Evolutionary conservation across 768 basidiomycete species (phyloP).

Genomic region (Boletus reticuloceps): DNA sequence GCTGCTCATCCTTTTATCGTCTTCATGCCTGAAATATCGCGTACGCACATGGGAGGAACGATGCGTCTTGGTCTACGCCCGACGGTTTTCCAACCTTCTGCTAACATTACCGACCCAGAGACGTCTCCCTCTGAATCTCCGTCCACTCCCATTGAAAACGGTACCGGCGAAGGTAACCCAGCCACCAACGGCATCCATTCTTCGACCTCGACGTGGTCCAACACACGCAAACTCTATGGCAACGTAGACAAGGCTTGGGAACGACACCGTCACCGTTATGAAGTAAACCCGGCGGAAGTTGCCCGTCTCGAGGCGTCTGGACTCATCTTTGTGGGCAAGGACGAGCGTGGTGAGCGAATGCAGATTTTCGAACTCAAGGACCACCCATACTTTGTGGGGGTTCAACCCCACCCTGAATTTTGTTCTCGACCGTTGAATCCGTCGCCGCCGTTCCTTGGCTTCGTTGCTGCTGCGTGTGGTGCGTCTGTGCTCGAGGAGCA

Average conservation of each 20-base stretch:
- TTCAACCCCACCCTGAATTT: conserved; percentile 98
- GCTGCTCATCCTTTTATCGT: conserved; percentile 75
- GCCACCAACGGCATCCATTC: conserved; percentile 7
- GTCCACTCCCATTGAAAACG: conserved; percentile 4
- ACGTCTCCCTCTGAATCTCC: conserved; percentile 10
- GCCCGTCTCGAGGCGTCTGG: conserved; percentile 67
- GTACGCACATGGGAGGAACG: conserved; percentile 98
- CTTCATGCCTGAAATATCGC: conserved; percentile 99
- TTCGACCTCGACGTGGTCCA: conserved; percentile 66
- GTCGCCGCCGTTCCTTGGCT: conserved; percentile 94
- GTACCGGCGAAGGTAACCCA: background rate
- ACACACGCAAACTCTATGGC: conserved; percentile 78
- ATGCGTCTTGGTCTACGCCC: conserved; percentile 99
- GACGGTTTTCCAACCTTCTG: conserved; percentile 73
- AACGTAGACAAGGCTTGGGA: conserved; percentile 87
- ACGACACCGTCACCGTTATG: conserved; percentile 92
- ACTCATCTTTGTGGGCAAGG: conserved; percentile 80
- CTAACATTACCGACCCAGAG: conserved; percentile 14
- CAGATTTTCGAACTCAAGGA: conserved; percentile 89
- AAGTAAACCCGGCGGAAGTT: conserved; percentile 91
- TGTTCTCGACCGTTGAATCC: conserved; percentile 98
- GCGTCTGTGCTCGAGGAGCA: conserved; percentile 63
- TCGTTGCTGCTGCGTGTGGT: conserved; percentile 78
- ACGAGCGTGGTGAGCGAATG: conserved; percentile 97
- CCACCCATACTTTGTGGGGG: conserved; percentile 90